Evolutionary conservation across 768 basidiomycete species (phyloP), one percentile per base, ranked within the genome.

Genomic region (Kwoniella shandongensis): DNA sequence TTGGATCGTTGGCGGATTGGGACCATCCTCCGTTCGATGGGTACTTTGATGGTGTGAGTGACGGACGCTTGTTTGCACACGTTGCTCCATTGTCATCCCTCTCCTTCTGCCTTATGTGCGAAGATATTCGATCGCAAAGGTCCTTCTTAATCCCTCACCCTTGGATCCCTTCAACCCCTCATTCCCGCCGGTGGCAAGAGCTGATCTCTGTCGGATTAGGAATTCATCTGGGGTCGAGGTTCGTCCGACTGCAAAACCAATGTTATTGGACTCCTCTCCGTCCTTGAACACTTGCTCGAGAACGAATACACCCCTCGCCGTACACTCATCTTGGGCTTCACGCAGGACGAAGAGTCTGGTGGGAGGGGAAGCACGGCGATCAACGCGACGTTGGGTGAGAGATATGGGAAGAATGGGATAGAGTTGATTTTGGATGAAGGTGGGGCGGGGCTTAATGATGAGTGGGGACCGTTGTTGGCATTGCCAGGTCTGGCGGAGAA

Each of bases 301-400:
- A 29, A 32, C 17, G 51, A 48, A 1, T 65, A 51, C 30, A 20
- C 46, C 15, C 59, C 58, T 8, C 48, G 49, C 13, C 42, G 64
- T 25, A 63, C 61, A 5, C 26, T 66, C 22, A 56, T 64, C 13
- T 30, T 67, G 20, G 62, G 59, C 4, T 53, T 57, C 22, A 62
- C 62, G 12, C 58, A 64, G 13, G 67, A 69, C 44, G 67, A 69
- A 45, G 45, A 47, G 27, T 23, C 13, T 7, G 45, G 45, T 10
- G 20, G 27, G 8, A 22, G 17, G 12, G 45, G 45, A 8, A 27
- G 20, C n/a, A 4, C 20, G 20, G 15, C 20, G 4, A 47, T 47
- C 25, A 17, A 20, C 15, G 15, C 18, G 27, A 17, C 27, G 4
- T 22, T 47, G 18, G 45, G 15, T 7, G 18, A 22, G 18, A 20